Evolutionary conservation across 2,329 filamentous ascomycete species (phyloP).

Genomic region (Exutisphaerella laricina): DNA sequence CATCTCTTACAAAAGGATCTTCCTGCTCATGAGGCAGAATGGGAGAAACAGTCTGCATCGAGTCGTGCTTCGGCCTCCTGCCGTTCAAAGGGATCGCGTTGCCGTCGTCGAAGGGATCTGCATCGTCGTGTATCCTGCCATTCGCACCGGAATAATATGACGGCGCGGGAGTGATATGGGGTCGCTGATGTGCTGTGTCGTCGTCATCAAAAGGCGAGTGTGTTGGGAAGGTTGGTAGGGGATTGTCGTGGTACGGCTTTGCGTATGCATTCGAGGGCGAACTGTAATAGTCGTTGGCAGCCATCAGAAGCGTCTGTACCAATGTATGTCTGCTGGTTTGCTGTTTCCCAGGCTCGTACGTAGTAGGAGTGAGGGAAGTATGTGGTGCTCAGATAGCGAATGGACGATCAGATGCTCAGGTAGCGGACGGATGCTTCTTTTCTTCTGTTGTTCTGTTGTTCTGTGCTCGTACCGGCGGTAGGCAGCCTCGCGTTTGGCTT

Average conservation of each 20-base stretch:
- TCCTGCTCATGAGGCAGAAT: conserved; percentile 39
- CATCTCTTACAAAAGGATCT: conserved; percentile 36
- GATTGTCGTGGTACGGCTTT: conserved; percentile 38
- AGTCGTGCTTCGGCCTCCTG: conserved; percentile 36
- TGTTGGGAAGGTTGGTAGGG: conserved; percentile 28
- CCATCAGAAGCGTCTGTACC: too few relatives aligned
- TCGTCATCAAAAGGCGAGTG: conserved; percentile 33
- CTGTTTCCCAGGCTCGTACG: too few relatives aligned
- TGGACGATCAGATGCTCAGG: too few relatives aligned
- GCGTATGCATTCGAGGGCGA: conserved; percentile 34
- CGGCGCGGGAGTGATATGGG: conserved; percentile 20
- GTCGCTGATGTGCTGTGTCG: conserved; percentile 18
- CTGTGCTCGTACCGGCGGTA: too few relatives aligned
- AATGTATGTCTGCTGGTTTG: too few relatives aligned
- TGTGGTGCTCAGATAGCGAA: too few relatives aligned
- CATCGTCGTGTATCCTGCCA: conserved; percentile 44
- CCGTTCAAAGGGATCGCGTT: conserved; percentile 45
- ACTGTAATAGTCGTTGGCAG: conserved; percentile 49
- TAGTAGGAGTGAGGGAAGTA: too few relatives aligned
- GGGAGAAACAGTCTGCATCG: conserved; percentile 31
- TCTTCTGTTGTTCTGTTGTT: too few relatives aligned
- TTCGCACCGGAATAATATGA: conserved; percentile 53
- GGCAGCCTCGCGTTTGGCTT: too few relatives aligned
- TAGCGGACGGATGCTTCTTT: too few relatives aligned
- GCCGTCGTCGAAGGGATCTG: conserved; percentile 45